Percentiles rank a stretch among this genome's conserved stretches.
Evolutionary conservation across 768 basidiomycete species (phyloP).

Genomic region (Ramaria rubella): DNA sequence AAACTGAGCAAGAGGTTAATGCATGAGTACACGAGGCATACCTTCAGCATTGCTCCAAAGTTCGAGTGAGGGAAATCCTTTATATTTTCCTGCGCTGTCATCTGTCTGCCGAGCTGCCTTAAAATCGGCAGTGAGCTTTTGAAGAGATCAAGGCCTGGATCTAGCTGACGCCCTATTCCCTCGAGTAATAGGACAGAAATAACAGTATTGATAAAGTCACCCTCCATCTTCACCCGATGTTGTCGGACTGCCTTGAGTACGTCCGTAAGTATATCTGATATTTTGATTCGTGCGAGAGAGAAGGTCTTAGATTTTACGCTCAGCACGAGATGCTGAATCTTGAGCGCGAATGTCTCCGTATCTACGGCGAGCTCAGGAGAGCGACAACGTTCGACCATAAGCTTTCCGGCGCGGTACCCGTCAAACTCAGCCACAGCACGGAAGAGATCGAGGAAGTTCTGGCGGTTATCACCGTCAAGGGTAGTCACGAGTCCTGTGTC

Average conservation of each 20-base stretch:
- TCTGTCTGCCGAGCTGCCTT: constrained; percentile 84
- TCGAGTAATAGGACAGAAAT: constrained; percentile 90
- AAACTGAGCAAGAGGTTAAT: neutral
- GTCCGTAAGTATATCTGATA: constrained; percentile 86
- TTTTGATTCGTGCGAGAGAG: constrained; percentile 93
- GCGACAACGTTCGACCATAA: constrained; percentile 94
- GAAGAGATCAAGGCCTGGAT: constrained; percentile 90
- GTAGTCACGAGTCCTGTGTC: constrained; percentile 94
- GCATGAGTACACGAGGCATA: constrained; percentile 25
- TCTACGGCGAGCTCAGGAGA: constrained; percentile 87
- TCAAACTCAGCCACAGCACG: constrained; percentile 94
- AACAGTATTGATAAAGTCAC: constrained; percentile 97
- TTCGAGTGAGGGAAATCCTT: constrained; percentile 61
- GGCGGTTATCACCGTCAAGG: constrained; percentile 72
- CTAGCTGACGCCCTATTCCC: constrained; percentile 91
- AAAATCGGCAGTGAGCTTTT: constrained; percentile 92
- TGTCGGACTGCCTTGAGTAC: constrained; percentile 79
- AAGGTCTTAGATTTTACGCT: constrained; percentile 95
- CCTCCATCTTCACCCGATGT: constrained; percentile 98
- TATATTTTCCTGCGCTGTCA: constrained; percentile 68
- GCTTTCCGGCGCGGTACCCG: constrained; percentile 88
- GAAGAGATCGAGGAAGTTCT: constrained; percentile 96
- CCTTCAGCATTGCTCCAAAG: constrained; percentile 85
- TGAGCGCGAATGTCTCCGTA: constrained; percentile 90
- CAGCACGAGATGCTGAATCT: constrained; percentile 94